Base-by-base conservation (phyloP, 805 yeast species). In the Saccharomycopsis fodiens region DNA sequence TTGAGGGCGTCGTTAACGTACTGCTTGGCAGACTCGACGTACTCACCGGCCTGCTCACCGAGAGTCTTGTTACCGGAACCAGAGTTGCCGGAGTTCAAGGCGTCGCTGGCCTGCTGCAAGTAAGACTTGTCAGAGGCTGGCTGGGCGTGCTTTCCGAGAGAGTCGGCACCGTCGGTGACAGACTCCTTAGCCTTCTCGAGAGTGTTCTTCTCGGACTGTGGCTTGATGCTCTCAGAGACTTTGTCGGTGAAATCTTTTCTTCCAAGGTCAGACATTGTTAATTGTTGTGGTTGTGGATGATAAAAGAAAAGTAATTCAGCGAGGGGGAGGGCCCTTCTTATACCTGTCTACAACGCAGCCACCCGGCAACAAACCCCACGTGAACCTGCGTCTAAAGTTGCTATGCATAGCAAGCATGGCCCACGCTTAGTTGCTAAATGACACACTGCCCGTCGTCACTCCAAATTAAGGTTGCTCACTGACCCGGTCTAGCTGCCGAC, bases 191-290 rank as follows among this genome's bases (percentile, higher is more conserved):
- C 80, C 67, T 82, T 70, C 59, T 84, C 82, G 44, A 68, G 63
- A 59, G 68, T 64, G 32, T 79, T 57, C 69, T 87, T 87, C 64
- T 82, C 74, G 47, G 74, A 65, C 52, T 86, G 81, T 54, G 95
- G 95, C 55, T 74, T 82, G 37, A 82, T 50, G 36, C 74, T 59
- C 71, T 86, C 95, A 44, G 73, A 47, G 55, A 75, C 67, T 67
- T 85, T 84, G 62, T 82, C 82, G 54, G 79, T 56, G 60, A 86
- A 73, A 62, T 76, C 68, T 70, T 87, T 86, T 82, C 95, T 83
- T 58, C 83, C 85, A 51, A 73, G 20, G 47, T 50, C 54, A 16
- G 54, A 50, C 54, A 50, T 50, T 41, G 37, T 34, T 16, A 19
- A 34, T 16, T 34, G 17, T 16, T 16, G 20, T 19, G 5, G 20